Evolutionary conservation across 371 early-diverging fungal species (phyloP), one percentile per base, ranked within the genome.

Genomic region (Syncephalastrum monosporum): DNA sequence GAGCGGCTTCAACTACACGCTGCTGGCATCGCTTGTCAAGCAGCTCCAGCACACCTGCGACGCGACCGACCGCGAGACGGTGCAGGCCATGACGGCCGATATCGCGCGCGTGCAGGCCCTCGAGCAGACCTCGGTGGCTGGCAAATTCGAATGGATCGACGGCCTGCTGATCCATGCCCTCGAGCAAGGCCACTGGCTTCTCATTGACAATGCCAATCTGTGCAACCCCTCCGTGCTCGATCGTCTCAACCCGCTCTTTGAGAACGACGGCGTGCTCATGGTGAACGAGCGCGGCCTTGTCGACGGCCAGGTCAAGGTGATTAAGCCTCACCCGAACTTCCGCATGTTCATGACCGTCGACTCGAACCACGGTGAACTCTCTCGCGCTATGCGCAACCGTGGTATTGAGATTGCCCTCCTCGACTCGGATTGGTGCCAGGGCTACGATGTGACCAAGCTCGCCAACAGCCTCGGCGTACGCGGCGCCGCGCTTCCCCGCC

Each of bases 261-360:
- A 98, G 75, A 89, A 93, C 38, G 82, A 91, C 59, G 96, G 97
- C 29, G 84, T 85, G 0, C 71, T 98, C 41, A 86, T 92, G 74
- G 85, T 98, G 13, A 95, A 90, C 65, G 99, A 98, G 63, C 84
- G 93, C 15, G 96, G 97, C 19, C 63, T 93, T 51, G 88, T 91
- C 4, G 84, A 91, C 61, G 94, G 92, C 16, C 79, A 85, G 33
- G 84, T 94, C 47, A 84, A 90, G 54, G 80, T 90, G 13, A 86
- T 99, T 48, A 82, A 75, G 33, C 96, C 99, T 4, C 99, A 99
- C 66, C 83, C 86, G 29, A 87, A 96, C 63, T 99, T 99, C 83
- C 86, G 99, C 44, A 84, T 99, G 61, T 96, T 99, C 72, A 93
- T 99, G 88, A 96, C 99, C 0, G 93, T 99, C 50, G 98, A 99